Base-by-base conservation (phyloP, 371 early-diverging fungal genomes). In the Mycotypha africana region DNA sequence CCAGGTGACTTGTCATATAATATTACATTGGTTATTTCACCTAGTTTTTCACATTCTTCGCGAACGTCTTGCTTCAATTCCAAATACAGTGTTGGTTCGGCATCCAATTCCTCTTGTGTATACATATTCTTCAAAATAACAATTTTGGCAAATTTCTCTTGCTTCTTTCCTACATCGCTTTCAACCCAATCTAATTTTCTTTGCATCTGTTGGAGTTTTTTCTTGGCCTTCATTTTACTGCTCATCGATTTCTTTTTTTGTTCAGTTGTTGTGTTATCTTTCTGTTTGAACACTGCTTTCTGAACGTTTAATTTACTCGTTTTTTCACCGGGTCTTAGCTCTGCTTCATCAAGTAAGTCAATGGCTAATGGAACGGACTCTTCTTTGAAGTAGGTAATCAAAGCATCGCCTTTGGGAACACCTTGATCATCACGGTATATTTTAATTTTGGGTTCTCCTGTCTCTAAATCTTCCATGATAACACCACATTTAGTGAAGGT, bases 121-220 rank as follows among this genome's bases (percentile, higher is more conserved):
- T 94, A 97, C 96, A 97, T 95, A 54, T 91, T 80, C 62, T 92
- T 93, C 35, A 97, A 65, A 37, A 95, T 83, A 9, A 95, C 94
- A 40, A 91, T 84, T 56, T 86, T 86, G 42, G 65, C 64, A 56
- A 84, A 85, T 53, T 87, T 85, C 16, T 89, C 90, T 8, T 76
- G 60, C 52, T 81, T 87, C 33, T 81, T 80, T 17, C 84, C 80
- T 6, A 56, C 58, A 38, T 83, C 83, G n/a, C 82, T 84, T 12
- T 97, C 95, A 40, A 83, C 79, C 97, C 95, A 97, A 47, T 90
- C 93, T 28, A 95, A 73, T 56, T 91, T 89, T 55, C 92, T 87
- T 56, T 92, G 83, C 39, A 94, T 56, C 42, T 89, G 84, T 37
- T 86, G 79, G 20, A 85, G 52, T 51, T 82, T 83, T 67, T 83